Evolutionary conservation across 768 basidiomycete species (phyloP).

Genomic region (Tylopilus rubrobrunneus): DNA sequence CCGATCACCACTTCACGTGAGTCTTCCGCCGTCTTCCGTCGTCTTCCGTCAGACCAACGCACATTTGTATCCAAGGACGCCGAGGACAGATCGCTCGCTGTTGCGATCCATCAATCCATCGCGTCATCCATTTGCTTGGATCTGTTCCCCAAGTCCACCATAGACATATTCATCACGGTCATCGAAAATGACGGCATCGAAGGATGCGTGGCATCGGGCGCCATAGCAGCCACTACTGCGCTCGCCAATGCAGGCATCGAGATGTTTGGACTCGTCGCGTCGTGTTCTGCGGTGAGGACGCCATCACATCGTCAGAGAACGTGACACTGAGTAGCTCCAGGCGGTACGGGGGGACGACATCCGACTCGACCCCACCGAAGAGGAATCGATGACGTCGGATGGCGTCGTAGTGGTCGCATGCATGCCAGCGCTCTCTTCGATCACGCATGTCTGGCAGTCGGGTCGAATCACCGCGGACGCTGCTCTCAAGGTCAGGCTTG

Average conservation of each 20-base stretch:
- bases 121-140: constrained; percentile 82
- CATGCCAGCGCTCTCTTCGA: constrained; percentile 81
- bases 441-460: constrained; percentile 86
- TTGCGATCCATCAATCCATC: constrained; percentile 82
- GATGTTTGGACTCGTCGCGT: constrained; percentile 81
- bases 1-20: constrained; percentile 81
- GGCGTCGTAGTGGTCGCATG: constrained; percentile 77
- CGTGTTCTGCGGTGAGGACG: constrained; percentile 68
- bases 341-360: constrained; percentile 52
- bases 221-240: constrained; percentile 85
- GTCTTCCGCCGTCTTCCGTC: constrained; percentile 23
- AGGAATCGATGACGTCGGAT: constrained; percentile 54
- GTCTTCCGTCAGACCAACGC: background rate
- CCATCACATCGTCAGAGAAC: background rate
- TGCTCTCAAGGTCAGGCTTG: constrained; percentile 51
- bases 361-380: constrained; percentile 79
- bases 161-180: constrained; percentile 88
- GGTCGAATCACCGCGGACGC: constrained; percentile 59
- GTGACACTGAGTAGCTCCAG: constrained; percentile 33
- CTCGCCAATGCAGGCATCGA: constrained; percentile 92
- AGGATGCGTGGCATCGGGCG: constrained; percentile 80
- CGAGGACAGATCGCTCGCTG: constrained; percentile 83
- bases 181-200: constrained; percentile 93
- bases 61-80: constrained; percentile 66
- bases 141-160: constrained; percentile 87